These are phyloP conservation scores for Hirschioporus abietinus DNA, from an alignment of 768 basidiomycete species.

Conservation along the genomic window DNA sequence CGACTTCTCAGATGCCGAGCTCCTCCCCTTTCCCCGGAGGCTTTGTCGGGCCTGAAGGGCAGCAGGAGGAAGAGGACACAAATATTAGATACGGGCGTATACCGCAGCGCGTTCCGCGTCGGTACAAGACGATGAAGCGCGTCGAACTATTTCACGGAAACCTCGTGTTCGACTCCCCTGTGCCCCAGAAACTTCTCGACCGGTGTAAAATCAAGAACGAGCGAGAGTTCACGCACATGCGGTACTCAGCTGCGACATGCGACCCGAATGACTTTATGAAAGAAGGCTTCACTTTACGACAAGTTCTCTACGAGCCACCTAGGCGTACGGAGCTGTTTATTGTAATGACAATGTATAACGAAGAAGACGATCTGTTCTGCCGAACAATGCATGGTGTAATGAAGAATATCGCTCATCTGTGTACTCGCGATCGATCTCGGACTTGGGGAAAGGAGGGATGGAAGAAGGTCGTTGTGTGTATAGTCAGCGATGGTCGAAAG, in stretches of 20 bases:
- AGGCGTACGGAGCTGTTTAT: slow-evolving; percentile 92
- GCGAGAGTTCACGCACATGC: slow-evolving; percentile 93
- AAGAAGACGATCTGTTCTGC: slow-evolving; percentile 85
- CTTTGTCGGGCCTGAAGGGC: slow-evolving; percentile 30
- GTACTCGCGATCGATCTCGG: slow-evolving; percentile 79
- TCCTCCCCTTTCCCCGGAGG: slow-evolving; percentile 40
- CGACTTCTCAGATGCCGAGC: slow-evolving; percentile 13
- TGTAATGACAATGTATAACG: slow-evolving; percentile 98
- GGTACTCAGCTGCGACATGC: slow-evolving; percentile 92
- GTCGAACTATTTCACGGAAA: slow-evolving; percentile 92
- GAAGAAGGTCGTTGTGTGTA: slow-evolving; percentile 96
- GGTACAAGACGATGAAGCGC: slow-evolving; percentile 92
- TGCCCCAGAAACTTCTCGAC: slow-evolving; percentile 86
- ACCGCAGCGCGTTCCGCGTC: slow-evolving; percentile 81
- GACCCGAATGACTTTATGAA: slow-evolving; percentile 91
- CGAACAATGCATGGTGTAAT: slow-evolving; percentile 95
- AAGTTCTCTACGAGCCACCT: slow-evolving; percentile 87
- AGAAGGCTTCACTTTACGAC: slow-evolving; percentile 80
- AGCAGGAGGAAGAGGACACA: slow-evolving; percentile 34
- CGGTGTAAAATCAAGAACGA: slow-evolving; percentile 74
- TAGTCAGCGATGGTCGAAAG: slow-evolving; percentile 80
- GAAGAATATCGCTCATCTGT: slow-evolving; percentile 87
- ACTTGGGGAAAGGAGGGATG: slow-evolving; percentile 98
- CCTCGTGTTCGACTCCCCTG: slow-evolving; percentile 84
- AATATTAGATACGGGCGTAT: slow-evolving; percentile 87